Evolutionary conservation across 139 green algal species (phyloP), one percentile per base, ranked within the genome.

Genomic region (Diplosphaera chodatii): DNA sequence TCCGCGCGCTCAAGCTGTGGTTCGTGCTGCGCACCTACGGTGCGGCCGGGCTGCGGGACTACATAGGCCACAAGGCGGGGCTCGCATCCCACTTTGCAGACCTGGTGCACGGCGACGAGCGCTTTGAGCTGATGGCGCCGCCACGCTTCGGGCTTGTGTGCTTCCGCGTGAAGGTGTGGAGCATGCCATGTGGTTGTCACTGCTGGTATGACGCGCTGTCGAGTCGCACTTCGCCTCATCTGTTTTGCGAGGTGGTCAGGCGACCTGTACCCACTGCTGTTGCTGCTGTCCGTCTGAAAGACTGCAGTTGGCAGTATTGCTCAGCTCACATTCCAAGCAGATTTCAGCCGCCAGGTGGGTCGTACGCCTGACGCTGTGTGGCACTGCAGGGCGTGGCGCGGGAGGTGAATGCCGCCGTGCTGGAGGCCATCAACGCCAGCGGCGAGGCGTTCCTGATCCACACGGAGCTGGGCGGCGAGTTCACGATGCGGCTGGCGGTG

Each of bases 21-120:
- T 89, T 94, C 55, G 84, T 96, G 69, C 70, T 96, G 79, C 89
- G 90, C 48, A 86, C 84, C 80, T 95, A 93, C 65, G 91, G 91
- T 10, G 77, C 78, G 0, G 67, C 81, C 40, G 71, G 70, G 3
- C 68, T 96, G 67, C 85, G 85, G 1, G 72, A 25, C 2, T 86
- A 89, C 80, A 66, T 95, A 21, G 59, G 81, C 4, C 82, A 93
- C 72, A 87, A 94, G 72, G 67, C 85, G 37, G 79, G 71, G 0
- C 73, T 93, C 33, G 88, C 84, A 8, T 22, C 64, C 10, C 63
- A 72, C n/a, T 85, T 95, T 68, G 83, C 76, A 25, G 67, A 48
- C 21, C 55, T 72, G 28, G 66, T 81, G 28, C 34, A 32, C 22
- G 64, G 65, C 0, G 82, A 92, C 64, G 23, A 34, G 0, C 69